Conservation (phyloP, 2,329 filamentous ascomycete species). For the Aspergillaceae sp. region DNA sequence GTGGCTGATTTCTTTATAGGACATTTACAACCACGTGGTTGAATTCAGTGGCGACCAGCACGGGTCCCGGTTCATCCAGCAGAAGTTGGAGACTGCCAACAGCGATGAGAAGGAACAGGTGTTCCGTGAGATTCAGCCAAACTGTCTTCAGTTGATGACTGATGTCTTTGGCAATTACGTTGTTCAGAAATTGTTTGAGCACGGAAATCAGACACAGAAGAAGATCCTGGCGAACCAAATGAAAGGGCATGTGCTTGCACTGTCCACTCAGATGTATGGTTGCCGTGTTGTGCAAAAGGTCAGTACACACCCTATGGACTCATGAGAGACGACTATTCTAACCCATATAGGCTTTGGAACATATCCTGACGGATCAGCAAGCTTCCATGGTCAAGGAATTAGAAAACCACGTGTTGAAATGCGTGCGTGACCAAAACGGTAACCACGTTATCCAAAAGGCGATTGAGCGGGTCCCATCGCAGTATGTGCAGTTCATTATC, state of each 20-base stretch:
- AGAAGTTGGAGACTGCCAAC: slow-evolving; percentile 83
- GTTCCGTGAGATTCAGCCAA: slow-evolving; percentile 76
- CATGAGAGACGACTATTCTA: slow-evolving; percentile 7
- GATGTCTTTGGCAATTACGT: slow-evolving; percentile 98
- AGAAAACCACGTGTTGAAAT: slow-evolving; percentile 62
- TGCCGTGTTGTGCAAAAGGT: slow-evolving; percentile 95
- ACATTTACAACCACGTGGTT: slow-evolving; percentile 79
- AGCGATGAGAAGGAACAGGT: slow-evolving; percentile 91
- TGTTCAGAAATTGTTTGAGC: slow-evolving; percentile 94
- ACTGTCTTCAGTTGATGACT: slow-evolving; percentile 82
- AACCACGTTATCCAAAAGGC: slow-evolving; percentile 97
- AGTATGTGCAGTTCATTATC: slow-evolving; percentile 79
- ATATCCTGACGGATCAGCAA: slow-evolving; percentile 88
- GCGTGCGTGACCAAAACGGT: slow-evolving; percentile 80
- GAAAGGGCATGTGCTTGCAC: slow-evolving; percentile 69
- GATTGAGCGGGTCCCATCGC: slow-evolving; percentile 67
- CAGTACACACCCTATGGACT: slow-evolving; percentile 12
- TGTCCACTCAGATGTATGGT: slow-evolving; percentile 84
- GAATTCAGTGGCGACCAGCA: slow-evolving; percentile 96
- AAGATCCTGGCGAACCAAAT: slow-evolving; percentile 76
- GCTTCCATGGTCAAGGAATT: slow-evolving; percentile 74
- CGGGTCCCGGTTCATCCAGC: slow-evolving; percentile 90
- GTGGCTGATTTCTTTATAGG: slow-evolving; percentile 34
- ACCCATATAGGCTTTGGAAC: slow-evolving; percentile 65
- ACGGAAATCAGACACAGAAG: slow-evolving; percentile 90